Base-by-base conservation (phyloP, 192 early-diverging fungal genomes). In the Linnemannia hyalina region DNA sequence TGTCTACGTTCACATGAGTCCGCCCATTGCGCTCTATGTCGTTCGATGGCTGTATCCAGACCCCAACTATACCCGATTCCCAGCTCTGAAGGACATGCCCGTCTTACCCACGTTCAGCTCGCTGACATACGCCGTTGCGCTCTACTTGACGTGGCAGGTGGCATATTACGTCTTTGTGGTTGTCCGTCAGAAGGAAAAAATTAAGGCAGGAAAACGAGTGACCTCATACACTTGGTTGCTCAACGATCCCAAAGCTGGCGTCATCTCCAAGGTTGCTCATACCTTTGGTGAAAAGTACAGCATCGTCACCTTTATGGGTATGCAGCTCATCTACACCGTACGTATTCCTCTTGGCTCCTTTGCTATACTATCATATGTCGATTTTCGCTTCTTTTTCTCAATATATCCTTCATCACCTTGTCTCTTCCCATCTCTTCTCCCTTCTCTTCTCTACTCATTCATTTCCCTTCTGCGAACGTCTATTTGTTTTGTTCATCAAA, bases 171-270 rank as follows among this genome's bases (percentile, higher is more conserved):
- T 86, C 15, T 70, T 86, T 57, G 84, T 86, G 47, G 84, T 81
- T 11, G 80, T 86, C 41, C 46, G 75, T 13, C 69, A 80, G 63
- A 47, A 73, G 41, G 84, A 86, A 54, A 86, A 86, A 73, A 77
- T 86, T 36, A 29, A 77, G 68, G 74, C 84, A 15, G 84, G 84
- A 44, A 86, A 86, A 52, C 88, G 92, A 42, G 84, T 92, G 29
- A 94, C 94, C 1, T 92, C 90, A 9, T 94, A 92, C 74, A 92
- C 92, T 1, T 95, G 91, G 91, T 49, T 95, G 38, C 89, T 95
- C 73, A 87, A 88, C 72, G 91, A 92, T 80, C 82, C 78, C 20
- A 35, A 89, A 11, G 86, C 78, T 13, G 88, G 88, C 1, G 46
- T 83, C 10, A 88, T 92, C 46, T 78, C 89, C 55, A 88, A 80